These are phyloP conservation scores for Zymoseptoria pseudotritici DNA, from an alignment of 2,329 filamentous ascomycete species.

Conservation along the genomic window DNA sequence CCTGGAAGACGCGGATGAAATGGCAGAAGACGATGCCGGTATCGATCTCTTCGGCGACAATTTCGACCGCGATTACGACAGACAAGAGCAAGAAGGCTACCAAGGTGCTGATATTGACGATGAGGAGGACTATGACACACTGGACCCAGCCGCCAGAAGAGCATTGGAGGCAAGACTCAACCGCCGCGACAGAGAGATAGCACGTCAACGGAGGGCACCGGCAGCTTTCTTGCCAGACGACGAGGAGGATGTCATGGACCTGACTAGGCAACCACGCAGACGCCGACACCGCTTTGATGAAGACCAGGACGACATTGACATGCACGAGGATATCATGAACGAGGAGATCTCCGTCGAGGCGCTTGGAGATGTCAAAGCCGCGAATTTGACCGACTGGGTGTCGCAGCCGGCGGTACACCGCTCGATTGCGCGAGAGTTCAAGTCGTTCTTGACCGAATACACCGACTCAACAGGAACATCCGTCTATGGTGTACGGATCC, in stretches of 20 bases:
- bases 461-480: conserved; percentile 83
- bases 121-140: conserved; percentile 63
- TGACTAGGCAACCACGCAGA: conserved; percentile 77
- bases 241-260: conserved; percentile 74
- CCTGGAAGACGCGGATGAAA: conserved; percentile 60
- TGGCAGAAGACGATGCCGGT: conserved; percentile 62
- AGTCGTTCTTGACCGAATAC: conserved; percentile 92
- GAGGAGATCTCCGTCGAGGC: conserved; percentile 90
- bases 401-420: conserved; percentile 81
- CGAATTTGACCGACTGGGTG: conserved; percentile 92
- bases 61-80: conserved; percentile 56
- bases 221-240: conserved; percentile 71
- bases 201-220: conserved; percentile 59
- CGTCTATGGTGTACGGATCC: conserved; percentile 89
- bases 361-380: conserved; percentile 84
- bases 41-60: conserved; percentile 66
- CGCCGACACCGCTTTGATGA: conserved; percentile 90
- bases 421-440: conserved; percentile 94
- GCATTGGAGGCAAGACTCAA: conserved; percentile 66
- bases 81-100: conserved; percentile 52
- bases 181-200: conserved; percentile 65
- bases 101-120: conserved; percentile 68
- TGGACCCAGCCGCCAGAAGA: conserved; percentile 60
- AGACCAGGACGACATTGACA: conserved; percentile 78
- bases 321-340: conserved; percentile 90